Base-by-base conservation (phyloP, 108 stramenopile species). In the Skeletonema costatum region DNA sequence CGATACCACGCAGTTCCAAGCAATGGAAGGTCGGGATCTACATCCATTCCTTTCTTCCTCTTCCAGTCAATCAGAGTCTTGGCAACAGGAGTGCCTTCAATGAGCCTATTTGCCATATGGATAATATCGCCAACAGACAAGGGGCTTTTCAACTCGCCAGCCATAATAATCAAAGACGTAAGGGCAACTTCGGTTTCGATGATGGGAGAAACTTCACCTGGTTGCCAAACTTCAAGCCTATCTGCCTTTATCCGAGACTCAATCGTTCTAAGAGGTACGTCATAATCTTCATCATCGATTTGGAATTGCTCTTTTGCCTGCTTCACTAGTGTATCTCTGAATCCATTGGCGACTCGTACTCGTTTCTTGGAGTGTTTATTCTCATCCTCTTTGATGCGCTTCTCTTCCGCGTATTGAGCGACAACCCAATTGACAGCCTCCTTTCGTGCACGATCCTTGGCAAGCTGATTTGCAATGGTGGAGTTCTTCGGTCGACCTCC, bases 51-150 rank as follows among this genome's bases (percentile, higher is more conserved):
- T 6, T 6, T 5, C 4, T 36, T 6, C 19, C 14, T 58, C 32
- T 70, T 70, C 59, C 56, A 70, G 4, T 7, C 69, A 32, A 59
- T 70, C 19, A 70, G 4, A 7, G 33, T 3, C 58, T 70, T 31
- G 32, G 25, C 14, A 0, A 14, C 19, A 13, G n/a, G 1, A 50
- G 32, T 59, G 42, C 13, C 51, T 3, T n/a, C 13, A 3, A 71
- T 60, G 8, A 71, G 14, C 0, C 25, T 10, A 29, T 71, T 71
- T 32, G 16, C 5, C 11, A 71, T 25, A 3, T 16, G 58, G 8
- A 63, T 60, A 12, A n/a, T 14, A 10, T 61, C 70, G 8, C 36
- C 39, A 25, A 71, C 60, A 29, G 16, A 8, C 21, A 71, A 8
- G 32, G 70, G 60, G 11, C 16, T 29, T 5, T 21, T 11, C 13